phyloP scores from a whole-genome alignment of 164 flowering plant genomes.

The Macadamia tetraphylla region DNA sequence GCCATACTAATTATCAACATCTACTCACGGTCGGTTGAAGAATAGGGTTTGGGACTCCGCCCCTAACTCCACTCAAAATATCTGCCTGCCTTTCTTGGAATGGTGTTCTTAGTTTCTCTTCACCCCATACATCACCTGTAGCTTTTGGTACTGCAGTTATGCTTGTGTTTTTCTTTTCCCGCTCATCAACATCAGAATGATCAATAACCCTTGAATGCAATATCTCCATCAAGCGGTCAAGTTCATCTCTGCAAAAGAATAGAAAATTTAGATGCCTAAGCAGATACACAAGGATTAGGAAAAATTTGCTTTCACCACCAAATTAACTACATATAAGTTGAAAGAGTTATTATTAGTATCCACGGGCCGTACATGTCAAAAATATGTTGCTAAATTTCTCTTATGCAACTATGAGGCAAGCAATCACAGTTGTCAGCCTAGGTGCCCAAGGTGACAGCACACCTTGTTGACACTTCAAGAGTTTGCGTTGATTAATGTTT shows the following conservation, averaged over 20 bases:
- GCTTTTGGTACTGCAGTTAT: conserved; percentile 17
- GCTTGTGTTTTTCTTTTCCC: conserved; percentile 15
- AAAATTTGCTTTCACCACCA: not conserved
- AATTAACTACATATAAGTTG: not conserved
- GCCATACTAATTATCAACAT: not conserved
- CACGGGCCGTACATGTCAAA: not conserved
- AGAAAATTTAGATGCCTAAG: conserved; percentile 3
- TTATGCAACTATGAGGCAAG: not conserved
- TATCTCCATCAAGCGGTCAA: conserved; percentile 48
- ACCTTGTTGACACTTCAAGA: too few species aligned
- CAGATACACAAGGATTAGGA: not conserved
- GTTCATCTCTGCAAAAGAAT: conserved; percentile 56
- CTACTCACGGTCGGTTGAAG: conserved; percentile 36
- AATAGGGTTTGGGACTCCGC: conserved; percentile 29
- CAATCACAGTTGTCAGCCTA: too few species aligned
- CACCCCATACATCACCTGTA: conserved; percentile 10
- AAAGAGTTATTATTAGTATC: not conserved
- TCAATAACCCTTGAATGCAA: conserved; percentile 49
- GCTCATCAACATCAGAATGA: conserved; percentile 23
- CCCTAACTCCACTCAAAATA: conserved; percentile 12
- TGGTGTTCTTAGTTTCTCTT: conserved; percentile 16
- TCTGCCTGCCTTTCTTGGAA: conserved; percentile 23
- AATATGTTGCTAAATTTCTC: not conserved
- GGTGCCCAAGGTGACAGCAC: too few species aligned
- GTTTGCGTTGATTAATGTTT: too few species aligned